Evolutionary conservation across 2,329 filamentous ascomycete species (phyloP).

Genomic region (Cytospora piceicola): DNA sequence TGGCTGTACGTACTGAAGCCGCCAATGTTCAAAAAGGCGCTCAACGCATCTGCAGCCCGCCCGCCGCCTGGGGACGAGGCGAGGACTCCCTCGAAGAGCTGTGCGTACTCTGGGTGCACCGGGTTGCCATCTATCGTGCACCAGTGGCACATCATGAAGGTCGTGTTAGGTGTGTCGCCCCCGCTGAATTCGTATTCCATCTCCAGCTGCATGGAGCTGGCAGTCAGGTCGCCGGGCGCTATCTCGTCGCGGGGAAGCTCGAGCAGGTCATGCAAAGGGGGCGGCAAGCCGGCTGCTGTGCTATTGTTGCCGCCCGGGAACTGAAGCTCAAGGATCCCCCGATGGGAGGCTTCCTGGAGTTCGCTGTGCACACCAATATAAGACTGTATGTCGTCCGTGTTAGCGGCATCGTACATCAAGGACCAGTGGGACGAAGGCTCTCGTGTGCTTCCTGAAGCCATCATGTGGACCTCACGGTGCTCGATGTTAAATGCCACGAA

Average conservation of each 20-base stretch:
- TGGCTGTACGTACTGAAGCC: constrained; percentile 10
- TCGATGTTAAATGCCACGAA: constrained; percentile 5
- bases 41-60: constrained; percentile 14
- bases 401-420: background rate
- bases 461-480: constrained; percentile 7
- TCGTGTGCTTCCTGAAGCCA: background rate
- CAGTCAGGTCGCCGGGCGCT: constrained; percentile 1
- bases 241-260: background rate
- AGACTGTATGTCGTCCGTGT: background rate
- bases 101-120: background rate
- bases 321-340: constrained; percentile 2
- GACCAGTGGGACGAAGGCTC: constrained; percentile 9
- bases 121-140: background rate
- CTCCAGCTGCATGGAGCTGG: background rate
- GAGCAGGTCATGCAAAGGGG: background rate
- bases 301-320: background rate
- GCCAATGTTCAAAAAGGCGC: background rate
- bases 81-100: background rate
- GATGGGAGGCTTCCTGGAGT: background rate
- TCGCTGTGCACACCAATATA: background rate
- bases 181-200: background rate
- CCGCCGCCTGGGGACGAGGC: background rate
- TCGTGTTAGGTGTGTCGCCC: background rate
- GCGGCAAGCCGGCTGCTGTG: background rate
- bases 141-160: background rate